These are phyloP conservation scores for Yamadazyma blattariae DNA, from an alignment of 1,139 yeast species.

Conservation along the genomic window DNA sequence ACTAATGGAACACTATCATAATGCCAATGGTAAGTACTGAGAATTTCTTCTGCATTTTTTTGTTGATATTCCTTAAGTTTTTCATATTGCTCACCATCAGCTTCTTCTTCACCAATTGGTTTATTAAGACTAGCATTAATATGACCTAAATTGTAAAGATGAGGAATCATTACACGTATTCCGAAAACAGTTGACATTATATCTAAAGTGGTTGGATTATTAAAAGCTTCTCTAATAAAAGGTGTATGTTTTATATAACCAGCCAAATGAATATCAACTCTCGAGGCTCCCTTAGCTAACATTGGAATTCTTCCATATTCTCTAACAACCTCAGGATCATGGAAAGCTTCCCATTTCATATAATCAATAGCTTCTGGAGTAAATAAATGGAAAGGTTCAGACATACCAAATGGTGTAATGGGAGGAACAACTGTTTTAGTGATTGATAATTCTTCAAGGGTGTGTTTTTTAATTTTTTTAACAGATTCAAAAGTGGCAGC, in stretches of 20 bases:
- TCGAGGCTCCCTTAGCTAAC: conserved; percentile 33
- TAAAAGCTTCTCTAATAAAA: conserved; percentile 53
- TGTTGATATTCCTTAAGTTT: neutral
- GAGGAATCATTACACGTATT: conserved; percentile 15
- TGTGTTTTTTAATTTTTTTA: conserved; percentile 1
- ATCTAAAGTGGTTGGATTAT: conserved; percentile 51
- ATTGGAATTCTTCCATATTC: conserved; percentile 38
- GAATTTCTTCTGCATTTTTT: neutral
- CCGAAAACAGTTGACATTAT: conserved; percentile 18
- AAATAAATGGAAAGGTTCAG: conserved; percentile 56
- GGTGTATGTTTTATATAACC: conserved; percentile 47
- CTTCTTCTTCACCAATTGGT: conserved; percentile 8
- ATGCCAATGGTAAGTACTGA: neutral
- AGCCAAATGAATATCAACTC: conserved; percentile 43
- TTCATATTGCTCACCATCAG: no score
- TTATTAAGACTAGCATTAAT: conserved; percentile 20
- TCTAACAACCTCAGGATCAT: conserved; percentile 38
- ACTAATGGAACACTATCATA: conserved; percentile 17
- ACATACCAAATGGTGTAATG: conserved; percentile 42
- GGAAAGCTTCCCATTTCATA: conserved; percentile 50
- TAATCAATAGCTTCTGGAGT: conserved; percentile 54
- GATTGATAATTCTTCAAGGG: conserved; percentile 18
- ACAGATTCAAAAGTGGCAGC: conserved; percentile 1
- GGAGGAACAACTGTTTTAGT: conserved; percentile 17
- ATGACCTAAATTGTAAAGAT: conserved; percentile 20